Base-by-base conservation (phyloP, 352 stramenopile genomes). In the Nothophytophthora sp. region DNA sequence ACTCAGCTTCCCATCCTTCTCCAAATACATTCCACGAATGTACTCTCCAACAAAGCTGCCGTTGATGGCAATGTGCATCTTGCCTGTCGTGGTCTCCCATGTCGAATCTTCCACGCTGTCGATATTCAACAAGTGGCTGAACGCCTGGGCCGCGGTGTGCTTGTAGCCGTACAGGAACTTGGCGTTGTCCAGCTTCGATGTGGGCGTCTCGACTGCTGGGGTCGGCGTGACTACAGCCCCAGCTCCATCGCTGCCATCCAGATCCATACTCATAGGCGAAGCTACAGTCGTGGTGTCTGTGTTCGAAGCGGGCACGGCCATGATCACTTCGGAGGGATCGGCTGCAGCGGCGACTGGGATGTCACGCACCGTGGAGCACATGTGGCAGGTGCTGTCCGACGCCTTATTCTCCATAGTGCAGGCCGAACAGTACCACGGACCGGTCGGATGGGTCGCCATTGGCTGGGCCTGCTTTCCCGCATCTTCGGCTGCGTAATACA, bases 321-420 rank as follows among this genome's bases (percentile, higher is more conserved):
- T 66, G 16, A 60, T 29, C 16, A 81, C 52, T 30, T 80, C 62
- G 3, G 59, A 48, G 0, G 55, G 16, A 1, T 74, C 60, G 12
- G 86, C 53, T 12, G 66, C 49, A 50, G 67, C 58, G 5, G 59
- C 70, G 36, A 90, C 44, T 9, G 77, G 68, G 6, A 86, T 50
- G 10, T 56, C 51, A 23, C 73, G 62, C 13, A 55, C 38, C 12
- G 78, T 92, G 6, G 70, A 70, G 24, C 85, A 95, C 75, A 93
- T 89, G 46, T 88, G 75, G 39, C 85, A 95, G 5, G 51, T 61
- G 27, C 55, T 65, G 55, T 88, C 63, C 0, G 55, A 24, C 13
- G 67, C 55, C 23, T 80, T 70, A 45, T 95, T 95, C 45, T 86
- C 69, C 82, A 95, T 93, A 4, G 85, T 95, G 41, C 85, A 95